phyloP scores from a whole-genome alignment of 768 basidiomycete species.

The Suillus cothurnatus region DNA sequence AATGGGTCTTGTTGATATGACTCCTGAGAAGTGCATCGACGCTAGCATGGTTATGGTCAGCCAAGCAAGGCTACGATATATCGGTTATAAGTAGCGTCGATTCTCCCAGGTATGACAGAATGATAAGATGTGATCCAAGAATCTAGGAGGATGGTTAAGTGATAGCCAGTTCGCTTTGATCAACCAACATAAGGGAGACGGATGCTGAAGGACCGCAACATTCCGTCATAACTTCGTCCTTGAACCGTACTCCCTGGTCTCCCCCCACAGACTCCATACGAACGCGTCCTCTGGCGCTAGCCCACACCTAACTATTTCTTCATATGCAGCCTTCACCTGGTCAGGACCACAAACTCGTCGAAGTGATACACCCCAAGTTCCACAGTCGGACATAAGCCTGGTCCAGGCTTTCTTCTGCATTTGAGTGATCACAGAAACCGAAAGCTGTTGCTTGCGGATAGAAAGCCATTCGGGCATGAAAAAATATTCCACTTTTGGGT shows the following conservation, averaged over 20 bases:
- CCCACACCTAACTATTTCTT: constrained; percentile 44
- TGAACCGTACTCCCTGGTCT: constrained; percentile 9
- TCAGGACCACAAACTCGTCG: constrained; percentile 49
- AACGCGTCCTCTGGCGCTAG: constrained; percentile 57
- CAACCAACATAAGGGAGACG: neutral
- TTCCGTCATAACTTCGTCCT: constrained; percentile 5
- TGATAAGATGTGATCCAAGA: neutral
- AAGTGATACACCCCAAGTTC: constrained; percentile 52
- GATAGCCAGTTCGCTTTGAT: neutral
- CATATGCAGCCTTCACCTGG: constrained; percentile 52
- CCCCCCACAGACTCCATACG: constrained; percentile 70
- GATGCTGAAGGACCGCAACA: neutral
- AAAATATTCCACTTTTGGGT: constrained; percentile 47
- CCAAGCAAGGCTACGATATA: neutral
- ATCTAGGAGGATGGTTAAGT: neutral
- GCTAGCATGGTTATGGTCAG: neutral
- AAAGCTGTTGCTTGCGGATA: constrained; percentile 50
- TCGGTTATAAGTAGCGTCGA: neutral
- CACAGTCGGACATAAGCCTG: constrained; percentile 58
- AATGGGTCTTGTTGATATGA: neutral
- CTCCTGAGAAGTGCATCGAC: neutral
- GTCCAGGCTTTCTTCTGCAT: constrained; percentile 60
- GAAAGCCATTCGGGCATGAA: constrained; percentile 75
- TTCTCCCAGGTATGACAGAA: neutral
- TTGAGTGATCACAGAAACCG: constrained; percentile 46